phyloP scores from a whole-genome alignment of 2,329 filamentous ascomycete species.

The Apiospora hydei region DNA sequence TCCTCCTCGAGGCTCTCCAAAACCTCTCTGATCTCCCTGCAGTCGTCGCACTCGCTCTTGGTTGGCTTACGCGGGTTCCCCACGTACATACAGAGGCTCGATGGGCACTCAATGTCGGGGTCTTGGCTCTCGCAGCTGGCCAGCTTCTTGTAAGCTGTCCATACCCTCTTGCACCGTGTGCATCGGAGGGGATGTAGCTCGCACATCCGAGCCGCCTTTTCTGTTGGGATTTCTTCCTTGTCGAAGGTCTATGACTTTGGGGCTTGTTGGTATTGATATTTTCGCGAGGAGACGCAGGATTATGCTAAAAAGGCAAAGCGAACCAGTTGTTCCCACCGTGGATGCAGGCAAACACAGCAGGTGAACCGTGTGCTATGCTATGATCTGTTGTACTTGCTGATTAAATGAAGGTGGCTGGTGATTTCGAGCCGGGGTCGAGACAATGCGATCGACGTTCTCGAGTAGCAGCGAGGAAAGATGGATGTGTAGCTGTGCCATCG shows the following conservation, averaged over 20 bases:
- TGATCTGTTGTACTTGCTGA: not conserved
- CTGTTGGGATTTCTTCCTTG: not conserved
- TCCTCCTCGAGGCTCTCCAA: conserved; percentile 39
- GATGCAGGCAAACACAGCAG: not conserved
- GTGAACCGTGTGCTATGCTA: not conserved
- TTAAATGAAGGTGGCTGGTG: not conserved
- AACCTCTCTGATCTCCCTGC: conserved; percentile 39
- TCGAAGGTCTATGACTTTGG: not conserved
- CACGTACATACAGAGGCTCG: conserved; percentile 48
- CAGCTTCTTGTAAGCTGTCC: conserved; percentile 45
- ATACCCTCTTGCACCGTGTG: conserved; percentile 40
- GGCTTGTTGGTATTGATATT: not conserved
- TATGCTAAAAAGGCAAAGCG: not conserved
- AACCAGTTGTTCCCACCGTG: not conserved
- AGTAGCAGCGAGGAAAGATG: conserved; percentile 1
- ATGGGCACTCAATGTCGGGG: conserved; percentile 39
- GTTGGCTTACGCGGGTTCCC: conserved; percentile 42
- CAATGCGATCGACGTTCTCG: not conserved
- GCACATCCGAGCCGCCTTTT: conserved; percentile 40
- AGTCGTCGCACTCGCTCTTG: conserved; percentile 43
- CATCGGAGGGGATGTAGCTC: conserved; percentile 46
- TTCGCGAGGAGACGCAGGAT: not conserved
- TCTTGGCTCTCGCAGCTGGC: conserved; percentile 46
- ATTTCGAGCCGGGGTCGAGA: not conserved
- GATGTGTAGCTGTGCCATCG: not conserved